Base-by-base conservation (phyloP, 2,329 filamentous ascomycete genomes). In the Colletotrichum aenigma region DNA sequence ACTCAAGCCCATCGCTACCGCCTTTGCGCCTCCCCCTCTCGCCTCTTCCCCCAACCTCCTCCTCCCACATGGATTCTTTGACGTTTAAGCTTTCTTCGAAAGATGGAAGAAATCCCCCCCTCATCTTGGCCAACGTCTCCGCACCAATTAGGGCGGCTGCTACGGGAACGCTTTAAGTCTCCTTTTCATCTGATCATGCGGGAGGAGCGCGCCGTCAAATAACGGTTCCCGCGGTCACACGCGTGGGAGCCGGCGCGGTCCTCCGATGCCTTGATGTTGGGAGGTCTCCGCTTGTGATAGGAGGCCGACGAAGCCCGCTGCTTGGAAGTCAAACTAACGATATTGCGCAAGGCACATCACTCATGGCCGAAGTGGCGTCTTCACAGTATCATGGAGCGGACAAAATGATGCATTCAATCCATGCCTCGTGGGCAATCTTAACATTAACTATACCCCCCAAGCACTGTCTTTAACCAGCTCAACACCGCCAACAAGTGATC, bases 381-480 rank as follows among this genome's bases (percentile, higher is more conserved):
- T 48, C 18, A n/a, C 38, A 48, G 9, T 58, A 34, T 21, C 16
- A 30, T 3, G 13, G 24, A 38, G 13, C 34, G 36, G 21, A 52
- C 64, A 32, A 16, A 26, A 10, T 21, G 16, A 9, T 24, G 21
- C 38, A 48, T 48, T 58, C 34, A 26, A 62, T 65, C 26, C 32
- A 36, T 58, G 43, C 73, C 64, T 64, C 64, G 43, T 48, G 58
- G 70, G 70, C 74, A 65, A 43, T 60, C 32, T 75, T 30, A 38
- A 36, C 74, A 75, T 75, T 75, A 74, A 64, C 64, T 69, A 74
- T 61, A 58, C 26, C 34, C 28, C 38, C 36, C 28, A 74, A 75
- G 26, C 28, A 30, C 61, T 60, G 34, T 75, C 55, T 70, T 71
- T 62, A 32, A 24, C 43, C 38, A 58, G n/a, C 34, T 72, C 68